These are phyloP conservation scores for Entomortierella chlamydospora DNA, from an alignment of 192 early-diverging fungal species.

Conservation along the genomic window DNA sequence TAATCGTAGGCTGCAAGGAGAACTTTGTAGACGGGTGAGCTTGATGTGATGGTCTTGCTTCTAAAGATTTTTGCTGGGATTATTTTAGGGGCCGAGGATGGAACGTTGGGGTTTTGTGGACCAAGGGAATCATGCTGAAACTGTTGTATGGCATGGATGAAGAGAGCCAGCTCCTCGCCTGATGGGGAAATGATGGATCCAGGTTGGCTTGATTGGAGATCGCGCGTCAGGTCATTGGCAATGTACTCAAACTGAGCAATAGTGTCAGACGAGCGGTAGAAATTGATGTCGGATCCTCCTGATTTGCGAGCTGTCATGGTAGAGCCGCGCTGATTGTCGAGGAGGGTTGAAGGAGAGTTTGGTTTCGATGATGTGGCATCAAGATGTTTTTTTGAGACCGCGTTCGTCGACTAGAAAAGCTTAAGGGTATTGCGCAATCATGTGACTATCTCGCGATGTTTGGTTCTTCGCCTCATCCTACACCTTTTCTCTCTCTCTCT, in stretches of 20 bases:
- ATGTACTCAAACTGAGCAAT: slow-evolving; percentile 59
- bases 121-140: slow-evolving; percentile 67
- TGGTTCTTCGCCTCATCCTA: too few relatives aligned
- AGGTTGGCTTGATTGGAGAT: slow-evolving; percentile 31
- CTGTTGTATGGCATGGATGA: slow-evolving; percentile 60
- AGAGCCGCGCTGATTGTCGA: neutral
- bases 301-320: slow-evolving; percentile 45
- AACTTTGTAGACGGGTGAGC: slow-evolving; percentile 56
- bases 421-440: too few relatives aligned
- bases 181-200: slow-evolving; percentile 24
- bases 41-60: slow-evolving; percentile 22
- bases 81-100: slow-evolving; percentile 26
- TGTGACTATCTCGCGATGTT: too few relatives aligned
- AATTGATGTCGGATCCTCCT: slow-evolving; percentile 31
- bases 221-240: slow-evolving; percentile 35
- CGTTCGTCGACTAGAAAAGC: too few relatives aligned
- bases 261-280: slow-evolving; percentile 55
- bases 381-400: too few relatives aligned
- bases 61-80: slow-evolving; percentile 65
- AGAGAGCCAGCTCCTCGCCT: slow-evolving; percentile 57
- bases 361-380: too few relatives aligned
- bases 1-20: slow-evolving; percentile 59
- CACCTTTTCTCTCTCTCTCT: too few relatives aligned
- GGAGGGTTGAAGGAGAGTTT: neutral
- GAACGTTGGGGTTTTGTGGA: neutral